phyloP scores from a whole-genome alignment of 805 yeast species.

The Lachancea sp. region DNA sequence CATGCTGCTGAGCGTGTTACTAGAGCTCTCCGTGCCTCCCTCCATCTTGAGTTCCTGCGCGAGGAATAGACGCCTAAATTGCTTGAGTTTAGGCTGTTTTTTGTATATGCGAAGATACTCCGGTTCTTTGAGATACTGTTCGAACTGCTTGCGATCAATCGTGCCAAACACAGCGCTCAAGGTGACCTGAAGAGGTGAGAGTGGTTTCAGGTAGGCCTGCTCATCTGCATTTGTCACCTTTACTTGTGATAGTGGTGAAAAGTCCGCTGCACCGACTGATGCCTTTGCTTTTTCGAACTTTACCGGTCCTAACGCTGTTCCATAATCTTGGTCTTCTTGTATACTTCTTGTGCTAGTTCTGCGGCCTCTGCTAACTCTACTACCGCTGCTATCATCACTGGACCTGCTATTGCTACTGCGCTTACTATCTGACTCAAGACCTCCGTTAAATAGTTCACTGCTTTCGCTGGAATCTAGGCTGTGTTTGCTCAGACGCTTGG shows the following conservation, averaged over 20 bases:
- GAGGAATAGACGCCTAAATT: slow-evolving; percentile 48
- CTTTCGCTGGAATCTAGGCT: slow-evolving; percentile 6
- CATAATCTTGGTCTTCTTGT: slow-evolving; percentile 9
- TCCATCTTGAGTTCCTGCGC: slow-evolving; percentile 53
- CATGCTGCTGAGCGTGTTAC: slow-evolving; percentile 9
- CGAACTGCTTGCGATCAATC: slow-evolving; percentile 35
- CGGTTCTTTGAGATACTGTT: slow-evolving; percentile 44
- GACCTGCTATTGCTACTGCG: not conserved
- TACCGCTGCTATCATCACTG: not conserved
- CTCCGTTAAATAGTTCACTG: slow-evolving; percentile 3
- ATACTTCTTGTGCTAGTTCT: slow-evolving; percentile 1
- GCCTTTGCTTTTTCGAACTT: slow-evolving; percentile 18
- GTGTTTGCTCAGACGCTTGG: slow-evolving; percentile 2
- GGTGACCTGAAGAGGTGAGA: not conserved
- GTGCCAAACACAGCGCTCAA: slow-evolving; percentile 14
- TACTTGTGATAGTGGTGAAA: no score
- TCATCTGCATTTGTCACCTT: not conserved
- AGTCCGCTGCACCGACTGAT: not conserved
- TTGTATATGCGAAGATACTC: slow-evolving; percentile 47
- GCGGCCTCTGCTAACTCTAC: not conserved
- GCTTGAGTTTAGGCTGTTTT: slow-evolving; percentile 41
- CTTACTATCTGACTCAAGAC: slow-evolving; percentile 1
- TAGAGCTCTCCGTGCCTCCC: slow-evolving; percentile 4
- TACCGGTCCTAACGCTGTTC: slow-evolving; percentile 25
- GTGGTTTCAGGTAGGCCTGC: not conserved